Base-by-base conservation (phyloP, 2,329 filamentous ascomycete species). In the Alternaria postmessia region DNA sequence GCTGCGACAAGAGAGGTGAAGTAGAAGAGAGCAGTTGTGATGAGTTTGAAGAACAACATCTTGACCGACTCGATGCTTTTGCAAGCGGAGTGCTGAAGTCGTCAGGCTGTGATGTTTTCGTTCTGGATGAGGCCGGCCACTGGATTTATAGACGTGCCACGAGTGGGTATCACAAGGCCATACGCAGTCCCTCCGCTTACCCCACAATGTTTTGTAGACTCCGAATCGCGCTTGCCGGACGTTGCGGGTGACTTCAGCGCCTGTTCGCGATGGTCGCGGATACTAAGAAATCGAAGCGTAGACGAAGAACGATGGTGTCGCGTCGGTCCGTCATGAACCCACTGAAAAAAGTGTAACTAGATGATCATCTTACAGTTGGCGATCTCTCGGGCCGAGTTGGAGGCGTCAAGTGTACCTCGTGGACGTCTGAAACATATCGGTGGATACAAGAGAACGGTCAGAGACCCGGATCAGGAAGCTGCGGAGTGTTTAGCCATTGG, bases 1-100 rank as follows among this genome's bases (percentile, higher is more conserved):
- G 74, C 73, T 12, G 61, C 47, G 49, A 68, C 66, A 30, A 72
- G 43, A 54, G 68, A 61, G 48, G 61, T 52, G 16, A 69, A 36
- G 38, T 67, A 63, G 36, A 74, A 52, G 32, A 60, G 54, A 32
- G 46, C 34, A 7, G 53, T n/a, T 22, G 53, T 39, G 6, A 60
- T 32, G 41, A 62, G 34, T 16, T 58, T 56, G 43, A 71, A 55
- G 44, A 73, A 51, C 60, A 67, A 48, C 68, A 71, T 72, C 6
- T 47, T 59, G 61, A 61, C 36, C 43, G 41, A 30, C 39, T 14
- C 39, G 24, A 22, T 53, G 30, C 48, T 43, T 49, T 38, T 36
- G 47, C 16, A 22, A 48, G 43, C 39, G 36, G 49, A 30, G 49
- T 41, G 6, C 42, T 38, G 59, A 34, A 51, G 55, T 41, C 39